Evolutionary conservation across 2,329 filamentous ascomycete genomes (phyloP).

Genomic region (Sporothrix sp.): DNA sequence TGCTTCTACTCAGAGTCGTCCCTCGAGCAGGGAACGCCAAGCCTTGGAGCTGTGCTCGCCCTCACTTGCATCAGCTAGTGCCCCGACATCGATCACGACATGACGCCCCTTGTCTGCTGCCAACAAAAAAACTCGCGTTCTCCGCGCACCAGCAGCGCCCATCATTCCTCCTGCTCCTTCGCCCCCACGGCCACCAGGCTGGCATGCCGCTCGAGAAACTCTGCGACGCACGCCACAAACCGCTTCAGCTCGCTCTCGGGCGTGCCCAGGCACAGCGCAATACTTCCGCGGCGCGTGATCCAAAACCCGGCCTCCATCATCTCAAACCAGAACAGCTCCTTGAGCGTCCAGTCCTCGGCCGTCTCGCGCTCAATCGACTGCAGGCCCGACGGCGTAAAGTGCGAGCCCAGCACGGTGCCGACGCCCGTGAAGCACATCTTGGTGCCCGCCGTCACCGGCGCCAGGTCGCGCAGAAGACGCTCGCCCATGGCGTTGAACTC

Average conservation of each 20-base stretch:
- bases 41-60: no score
- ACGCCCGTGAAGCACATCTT: conserved; percentile 30
- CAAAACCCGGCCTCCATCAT: conserved; percentile 16
- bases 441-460: conserved; percentile 25
- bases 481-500: conserved; percentile 26
- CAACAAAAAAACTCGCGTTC: no score
- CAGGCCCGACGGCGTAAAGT: conserved; percentile 22
- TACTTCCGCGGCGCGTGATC: conserved; percentile 17
- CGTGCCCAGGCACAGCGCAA: conserved; percentile 15
- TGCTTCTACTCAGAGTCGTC: no score
- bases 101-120: not conserved
- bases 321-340: conserved; percentile 19
- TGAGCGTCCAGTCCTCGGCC: conserved; percentile 15
- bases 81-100: no score
- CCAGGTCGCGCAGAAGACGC: conserved; percentile 24
- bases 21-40: no score
- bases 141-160: no score
- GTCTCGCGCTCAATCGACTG: conserved; percentile 14
- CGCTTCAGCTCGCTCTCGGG: conserved; percentile 27
- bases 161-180: not conserved
- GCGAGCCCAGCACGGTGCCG: conserved; percentile 29
- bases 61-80: no score
- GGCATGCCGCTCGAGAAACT: conserved; percentile 11
- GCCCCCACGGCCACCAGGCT: conserved; percentile 8
- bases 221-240: conserved; percentile 33